Percentiles rank a stretch among this genome's conserved stretches.
These are phyloP conservation scores for Isoetes taiwanensis DNA, from an alignment of 75 land plant species.

Conservation along the genomic window DNA sequence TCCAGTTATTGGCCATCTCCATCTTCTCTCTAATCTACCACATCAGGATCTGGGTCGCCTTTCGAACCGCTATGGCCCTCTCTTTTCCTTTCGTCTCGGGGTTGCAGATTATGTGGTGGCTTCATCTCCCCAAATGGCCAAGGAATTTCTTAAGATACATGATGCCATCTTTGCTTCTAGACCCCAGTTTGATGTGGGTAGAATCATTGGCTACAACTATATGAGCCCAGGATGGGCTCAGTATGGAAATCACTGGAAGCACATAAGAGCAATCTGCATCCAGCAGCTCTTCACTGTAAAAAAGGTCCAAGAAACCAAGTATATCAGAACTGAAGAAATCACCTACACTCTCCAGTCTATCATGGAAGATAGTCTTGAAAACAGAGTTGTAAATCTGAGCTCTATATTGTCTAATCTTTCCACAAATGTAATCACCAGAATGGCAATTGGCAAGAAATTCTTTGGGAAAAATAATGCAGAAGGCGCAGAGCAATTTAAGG, in stretches of 20 bases:
- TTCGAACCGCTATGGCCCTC: constrained; percentile 3
- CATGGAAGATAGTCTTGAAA: background rate
- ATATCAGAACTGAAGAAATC: constrained; percentile 10
- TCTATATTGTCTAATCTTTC: background rate
- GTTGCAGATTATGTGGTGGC: background rate
- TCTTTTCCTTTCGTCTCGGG: constrained; percentile 13
- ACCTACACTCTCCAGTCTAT: background rate
- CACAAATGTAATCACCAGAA: background rate
- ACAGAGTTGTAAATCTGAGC: background rate
- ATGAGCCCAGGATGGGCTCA: constrained; percentile 9
- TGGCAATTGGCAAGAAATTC: constrained; percentile 5
- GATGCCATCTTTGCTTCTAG: constrained; percentile 13
- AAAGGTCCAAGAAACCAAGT: constrained; percentile 10
- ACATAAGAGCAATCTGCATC: constrained; percentile 14
- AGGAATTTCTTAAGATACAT: constrained; percentile 15
- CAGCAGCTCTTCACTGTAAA: constrained; percentile 16
- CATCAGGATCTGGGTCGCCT: constrained; percentile 10
- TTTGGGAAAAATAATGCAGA: background rate
- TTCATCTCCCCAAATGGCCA: constrained; percentile 7
- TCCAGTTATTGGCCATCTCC: constrained; percentile 24
- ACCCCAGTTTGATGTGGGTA: constrained; percentile 8
- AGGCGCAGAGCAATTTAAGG: too few relatives aligned
- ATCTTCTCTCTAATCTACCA: constrained; percentile 9
- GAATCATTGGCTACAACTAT: background rate
- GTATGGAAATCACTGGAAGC: constrained; percentile 16